Percentiles rank a stretch among this genome's conserved stretches.
Evolutionary conservation across 768 basidiomycete genomes (phyloP).

Genomic region (Boletellus ananas): DNA sequence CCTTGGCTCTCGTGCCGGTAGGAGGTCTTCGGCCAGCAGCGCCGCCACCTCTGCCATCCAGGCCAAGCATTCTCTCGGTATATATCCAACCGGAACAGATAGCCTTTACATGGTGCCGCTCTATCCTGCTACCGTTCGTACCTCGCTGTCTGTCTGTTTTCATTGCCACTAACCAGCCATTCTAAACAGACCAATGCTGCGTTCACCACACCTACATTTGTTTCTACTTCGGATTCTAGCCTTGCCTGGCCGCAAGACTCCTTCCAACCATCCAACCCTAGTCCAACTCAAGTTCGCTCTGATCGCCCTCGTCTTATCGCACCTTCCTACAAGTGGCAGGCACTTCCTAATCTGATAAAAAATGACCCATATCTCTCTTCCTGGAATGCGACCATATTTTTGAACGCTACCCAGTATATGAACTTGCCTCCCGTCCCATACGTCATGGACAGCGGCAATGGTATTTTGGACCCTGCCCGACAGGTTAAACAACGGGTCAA

Average conservation of each 20-base stretch:
- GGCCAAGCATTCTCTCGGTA: conserved; percentile 56
- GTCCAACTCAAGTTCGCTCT: conserved; percentile 56
- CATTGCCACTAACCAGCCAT: not conserved
- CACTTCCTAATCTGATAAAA: conserved; percentile 70
- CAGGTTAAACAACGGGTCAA: conserved; percentile 90
- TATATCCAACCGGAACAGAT: conserved; percentile 77
- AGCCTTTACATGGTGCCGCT: conserved; percentile 76
- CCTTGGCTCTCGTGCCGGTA: conserved; percentile 58
- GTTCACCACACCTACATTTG: conserved; percentile 70
- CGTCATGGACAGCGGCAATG: conserved; percentile 75
- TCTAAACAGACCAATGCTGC: conserved; percentile 65
- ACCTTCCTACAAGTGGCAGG: conserved; percentile 87
- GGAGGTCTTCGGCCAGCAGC: conserved; percentile 31
- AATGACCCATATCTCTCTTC: conserved; percentile 79
- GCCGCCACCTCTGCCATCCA: conserved; percentile 53
- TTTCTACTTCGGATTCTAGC: conserved; percentile 45
- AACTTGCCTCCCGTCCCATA: conserved; percentile 63
- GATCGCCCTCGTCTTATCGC: conserved; percentile 92
- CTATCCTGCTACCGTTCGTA: conserved; percentile 83
- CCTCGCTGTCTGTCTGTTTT: not conserved
- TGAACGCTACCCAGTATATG: conserved; percentile 78
- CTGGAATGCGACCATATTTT: conserved; percentile 92
- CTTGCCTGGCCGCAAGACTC: conserved; percentile 79
- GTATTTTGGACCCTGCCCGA: conserved; percentile 88
- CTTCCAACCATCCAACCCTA: conserved; percentile 62